phyloP scores from a whole-genome alignment of 768 basidiomycete species.

The Naganishia randhawae region DNA sequence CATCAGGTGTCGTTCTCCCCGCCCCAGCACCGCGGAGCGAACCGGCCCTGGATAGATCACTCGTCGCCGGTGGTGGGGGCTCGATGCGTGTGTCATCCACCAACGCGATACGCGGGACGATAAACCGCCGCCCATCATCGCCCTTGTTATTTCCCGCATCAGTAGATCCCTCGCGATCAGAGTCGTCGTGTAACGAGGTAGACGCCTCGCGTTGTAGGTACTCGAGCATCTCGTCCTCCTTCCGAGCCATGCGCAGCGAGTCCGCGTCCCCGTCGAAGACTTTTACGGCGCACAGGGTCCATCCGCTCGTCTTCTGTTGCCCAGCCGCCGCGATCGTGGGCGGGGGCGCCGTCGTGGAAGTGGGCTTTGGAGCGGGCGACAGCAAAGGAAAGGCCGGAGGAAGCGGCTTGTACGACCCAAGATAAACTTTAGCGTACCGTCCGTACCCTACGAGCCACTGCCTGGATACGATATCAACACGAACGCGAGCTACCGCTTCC shows the following conservation, averaged over 20 bases:
- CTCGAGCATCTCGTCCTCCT: conserved; percentile 41
- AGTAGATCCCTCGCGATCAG: not conserved
- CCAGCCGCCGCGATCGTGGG: conserved; percentile 20
- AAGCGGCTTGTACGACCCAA: conserved; percentile 40
- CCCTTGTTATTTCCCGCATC: not conserved
- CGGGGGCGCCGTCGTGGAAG: not conserved
- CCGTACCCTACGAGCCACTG: conserved; percentile 40
- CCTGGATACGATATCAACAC: not conserved
- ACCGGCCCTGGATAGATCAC: not conserved
- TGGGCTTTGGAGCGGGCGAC: conserved; percentile 10
- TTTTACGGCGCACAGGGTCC: conserved; percentile 53
- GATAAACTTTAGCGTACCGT: conserved; percentile 41
- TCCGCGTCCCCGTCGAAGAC: conserved; percentile 49
- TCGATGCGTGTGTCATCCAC: not conserved
- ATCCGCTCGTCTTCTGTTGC: conserved; percentile 31
- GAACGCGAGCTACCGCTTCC: not conserved
- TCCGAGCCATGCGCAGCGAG: conserved; percentile 49
- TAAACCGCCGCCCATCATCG: not conserved
- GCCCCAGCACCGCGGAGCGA: not conserved
- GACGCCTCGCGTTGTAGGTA: conserved; percentile 9
- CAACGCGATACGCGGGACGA: not conserved
- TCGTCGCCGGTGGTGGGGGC: not conserved
- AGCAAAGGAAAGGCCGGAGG: too few species aligned
- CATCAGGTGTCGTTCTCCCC: not conserved
- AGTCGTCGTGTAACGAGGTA: not conserved